These are phyloP conservation scores for Choiromyces venosus DNA, from an alignment of 495 filamentous ascomycete genomes.

Conservation along the genomic window DNA sequence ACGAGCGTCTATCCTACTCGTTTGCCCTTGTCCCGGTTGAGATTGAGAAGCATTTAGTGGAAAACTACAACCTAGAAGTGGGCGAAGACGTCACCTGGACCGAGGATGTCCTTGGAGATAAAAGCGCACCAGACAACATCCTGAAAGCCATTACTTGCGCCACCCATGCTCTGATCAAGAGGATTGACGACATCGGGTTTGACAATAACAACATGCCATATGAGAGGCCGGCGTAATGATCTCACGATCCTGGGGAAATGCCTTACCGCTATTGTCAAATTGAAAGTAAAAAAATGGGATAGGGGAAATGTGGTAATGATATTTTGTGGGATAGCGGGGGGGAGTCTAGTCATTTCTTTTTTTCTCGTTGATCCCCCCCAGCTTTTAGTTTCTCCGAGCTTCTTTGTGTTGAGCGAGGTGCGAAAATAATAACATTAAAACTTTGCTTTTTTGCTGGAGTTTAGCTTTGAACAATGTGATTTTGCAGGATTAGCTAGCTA, in stretches of 20 bases:
- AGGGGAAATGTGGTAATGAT: neutral
- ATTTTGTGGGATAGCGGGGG: too few relatives aligned
- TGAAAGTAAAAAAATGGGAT: neutral
- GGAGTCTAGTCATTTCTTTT: neutral
- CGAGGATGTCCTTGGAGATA: conserved; percentile 20
- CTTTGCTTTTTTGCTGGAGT: neutral
- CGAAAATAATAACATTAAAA: neutral
- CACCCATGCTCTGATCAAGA: conserved; percentile 21
- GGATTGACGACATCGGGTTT: conserved; percentile 33
- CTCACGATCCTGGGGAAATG: neutral
- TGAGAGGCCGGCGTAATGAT: neutral
- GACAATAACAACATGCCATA: conserved; percentile 23
- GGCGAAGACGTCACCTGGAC: conserved; percentile 35
- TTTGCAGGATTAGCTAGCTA: neutral
- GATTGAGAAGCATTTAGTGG: conserved; percentile 28
- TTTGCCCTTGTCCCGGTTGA: conserved; percentile 29
- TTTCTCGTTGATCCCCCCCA: neutral
- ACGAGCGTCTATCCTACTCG: conserved; percentile 18
- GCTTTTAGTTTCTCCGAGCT: neutral
- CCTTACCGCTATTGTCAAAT: neutral
- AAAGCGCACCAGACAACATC: conserved; percentile 11
- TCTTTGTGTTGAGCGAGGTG: neutral
- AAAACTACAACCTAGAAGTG: conserved; percentile 32
- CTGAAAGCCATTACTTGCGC: conserved; percentile 19
- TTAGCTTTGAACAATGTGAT: neutral